Evolutionary conservation across 352 stramenopile genomes (phyloP).

Genomic region (Pythium phragmiticola): DNA sequence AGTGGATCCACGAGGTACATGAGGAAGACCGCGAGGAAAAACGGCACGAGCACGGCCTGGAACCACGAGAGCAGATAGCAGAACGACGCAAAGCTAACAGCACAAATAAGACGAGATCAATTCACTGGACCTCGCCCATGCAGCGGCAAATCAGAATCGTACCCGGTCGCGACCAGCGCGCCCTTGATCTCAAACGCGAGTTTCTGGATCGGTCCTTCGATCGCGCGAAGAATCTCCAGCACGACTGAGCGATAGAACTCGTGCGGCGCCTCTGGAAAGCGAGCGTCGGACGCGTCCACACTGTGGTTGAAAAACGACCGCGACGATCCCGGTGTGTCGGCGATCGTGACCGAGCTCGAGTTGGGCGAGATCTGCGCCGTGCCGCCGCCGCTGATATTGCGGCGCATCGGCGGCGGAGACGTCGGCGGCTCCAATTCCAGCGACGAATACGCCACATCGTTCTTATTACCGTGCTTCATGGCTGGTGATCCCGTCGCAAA

Average conservation of each 20-base stretch:
- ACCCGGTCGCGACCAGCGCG: slow-evolving; percentile 80
- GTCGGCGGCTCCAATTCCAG: slow-evolving; percentile 69
- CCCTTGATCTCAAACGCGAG: slow-evolving; percentile 81
- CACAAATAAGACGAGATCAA: not conserved
- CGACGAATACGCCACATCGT: slow-evolving; percentile 74
- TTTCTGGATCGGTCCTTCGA: slow-evolving; percentile 67
- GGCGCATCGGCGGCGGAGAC: slow-evolving; percentile 32
- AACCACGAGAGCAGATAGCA: slow-evolving; percentile 88
- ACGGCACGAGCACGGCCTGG: slow-evolving; percentile 80
- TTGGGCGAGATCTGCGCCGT: slow-evolving; percentile 49
- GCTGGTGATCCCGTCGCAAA: not conserved
- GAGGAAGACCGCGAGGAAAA: slow-evolving; percentile 87
- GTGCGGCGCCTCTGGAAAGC: slow-evolving; percentile 19
- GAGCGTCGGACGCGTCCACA: slow-evolving; percentile 4
- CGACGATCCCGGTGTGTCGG: slow-evolving; percentile 24
- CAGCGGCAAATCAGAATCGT: slow-evolving; percentile 4
- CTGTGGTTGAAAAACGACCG: slow-evolving; percentile 26
- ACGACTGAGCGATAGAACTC: slow-evolving; percentile 52
- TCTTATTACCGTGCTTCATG: slow-evolving; percentile 75
- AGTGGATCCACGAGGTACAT: slow-evolving; percentile 89
- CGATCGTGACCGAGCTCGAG: slow-evolving; percentile 17
- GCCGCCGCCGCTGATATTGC: slow-evolving; percentile 29
- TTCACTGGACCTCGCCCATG: too few relatives aligned
- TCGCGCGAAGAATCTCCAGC: slow-evolving; percentile 51
- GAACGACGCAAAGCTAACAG: slow-evolving; percentile 51